A percentile compares a stretch with the other conserved stretches of the same genome.
Evolutionary conservation across 116 monocot genomes (phyloP).

Genomic region (Zostera marina): DNA sequence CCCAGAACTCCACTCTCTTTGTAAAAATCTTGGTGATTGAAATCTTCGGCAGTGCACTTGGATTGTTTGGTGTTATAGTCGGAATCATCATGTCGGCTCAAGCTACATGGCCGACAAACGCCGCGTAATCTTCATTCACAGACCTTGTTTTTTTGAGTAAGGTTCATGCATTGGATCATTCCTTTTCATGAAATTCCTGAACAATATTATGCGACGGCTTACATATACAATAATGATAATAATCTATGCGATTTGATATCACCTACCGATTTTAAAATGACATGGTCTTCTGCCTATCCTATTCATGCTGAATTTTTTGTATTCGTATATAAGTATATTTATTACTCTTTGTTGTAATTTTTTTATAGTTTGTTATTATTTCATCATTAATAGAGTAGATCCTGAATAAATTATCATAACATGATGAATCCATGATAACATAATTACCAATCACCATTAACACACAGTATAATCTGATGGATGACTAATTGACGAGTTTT

Average conservation of each 20-base stretch:
- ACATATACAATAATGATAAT: not conserved
- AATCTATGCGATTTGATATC: not conserved
- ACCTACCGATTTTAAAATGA: not conserved
- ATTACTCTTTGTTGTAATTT: not conserved
- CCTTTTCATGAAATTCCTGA: not conserved
- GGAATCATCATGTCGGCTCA: conserved; percentile 98
- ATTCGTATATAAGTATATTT: not conserved
- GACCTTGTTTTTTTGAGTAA: conserved; percentile 1
- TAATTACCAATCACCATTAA: no score
- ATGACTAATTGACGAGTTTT: no score
- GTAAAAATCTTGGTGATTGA: conserved; percentile 97
- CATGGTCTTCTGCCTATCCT: not conserved
- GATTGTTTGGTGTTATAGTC: conserved; percentile 93
- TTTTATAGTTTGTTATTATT: not conserved
- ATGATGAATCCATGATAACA: no score
- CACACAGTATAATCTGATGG: no score
- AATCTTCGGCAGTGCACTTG: conserved; percentile 95
- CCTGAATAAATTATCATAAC: no score
- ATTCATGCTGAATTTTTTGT: conserved; percentile 1
- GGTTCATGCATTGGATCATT: not conserved
- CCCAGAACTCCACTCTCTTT: conserved; percentile 91
- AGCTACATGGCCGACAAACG: conserved; percentile 75
- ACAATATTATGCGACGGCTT: not conserved
- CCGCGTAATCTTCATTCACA: not conserved
- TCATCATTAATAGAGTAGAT: not conserved